These are phyloP conservation scores for Arxiozyma telluris DNA, from an alignment of 1,139 yeast species.

Conservation along the genomic window DNA sequence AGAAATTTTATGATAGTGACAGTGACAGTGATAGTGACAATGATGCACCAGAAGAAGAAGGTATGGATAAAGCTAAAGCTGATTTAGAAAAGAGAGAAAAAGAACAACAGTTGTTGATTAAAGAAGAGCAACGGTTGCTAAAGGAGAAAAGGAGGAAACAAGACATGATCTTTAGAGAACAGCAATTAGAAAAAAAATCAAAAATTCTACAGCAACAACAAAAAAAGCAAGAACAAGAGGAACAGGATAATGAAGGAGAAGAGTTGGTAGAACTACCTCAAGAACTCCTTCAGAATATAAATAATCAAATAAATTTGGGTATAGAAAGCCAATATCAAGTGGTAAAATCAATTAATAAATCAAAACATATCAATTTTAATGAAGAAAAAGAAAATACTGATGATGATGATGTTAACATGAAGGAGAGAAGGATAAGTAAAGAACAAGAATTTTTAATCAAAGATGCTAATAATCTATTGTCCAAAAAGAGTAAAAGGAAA, in stretches of 20 bases:
- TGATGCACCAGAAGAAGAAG: slow-evolving; percentile 36
- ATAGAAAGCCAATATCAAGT: not conserved
- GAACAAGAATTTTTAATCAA: slow-evolving; percentile 3
- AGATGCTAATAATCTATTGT: slow-evolving; percentile 22
- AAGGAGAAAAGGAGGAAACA: slow-evolving; percentile 45
- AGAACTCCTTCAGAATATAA: slow-evolving; percentile 24
- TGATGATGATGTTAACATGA: slow-evolving; percentile 3
- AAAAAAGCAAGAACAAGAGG: slow-evolving; percentile 25
- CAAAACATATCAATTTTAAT: slow-evolving; percentile 27
- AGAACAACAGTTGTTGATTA: slow-evolving; percentile 31
- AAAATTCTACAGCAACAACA: slow-evolving; percentile 32
- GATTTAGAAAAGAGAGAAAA: slow-evolving; percentile 34
- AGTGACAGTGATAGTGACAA: slow-evolving; percentile 25
- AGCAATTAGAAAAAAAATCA: slow-evolving; percentile 34
- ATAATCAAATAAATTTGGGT: slow-evolving; percentile 4
- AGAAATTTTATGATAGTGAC: slow-evolving; percentile 13
- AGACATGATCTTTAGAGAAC: slow-evolving; percentile 38
- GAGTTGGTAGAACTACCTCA: slow-evolving; percentile 25
- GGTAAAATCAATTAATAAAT: not conserved
- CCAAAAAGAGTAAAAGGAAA: slow-evolving; percentile 38
- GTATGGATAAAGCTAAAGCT: slow-evolving; percentile 22
- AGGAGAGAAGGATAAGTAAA: not conserved
- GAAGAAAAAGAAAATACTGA: slow-evolving; percentile 15
- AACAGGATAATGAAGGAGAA: slow-evolving; percentile 12
- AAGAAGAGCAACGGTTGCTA: slow-evolving; percentile 33